These are phyloP conservation scores for Oenanthe sinensis DNA, from an alignment of 129 eudicot genomes.

Conservation along the genomic window DNA sequence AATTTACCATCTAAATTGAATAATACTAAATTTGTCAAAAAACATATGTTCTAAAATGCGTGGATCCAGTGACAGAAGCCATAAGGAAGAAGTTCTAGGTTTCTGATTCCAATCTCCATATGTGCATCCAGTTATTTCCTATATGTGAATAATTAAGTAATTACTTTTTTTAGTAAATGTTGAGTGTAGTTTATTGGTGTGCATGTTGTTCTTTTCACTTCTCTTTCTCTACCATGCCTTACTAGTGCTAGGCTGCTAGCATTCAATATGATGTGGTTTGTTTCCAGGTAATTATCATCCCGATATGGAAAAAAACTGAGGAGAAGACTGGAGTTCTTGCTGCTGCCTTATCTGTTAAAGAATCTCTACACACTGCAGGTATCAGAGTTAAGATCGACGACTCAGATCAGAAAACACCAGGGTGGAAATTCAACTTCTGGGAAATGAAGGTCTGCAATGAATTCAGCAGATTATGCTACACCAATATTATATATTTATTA, in stretches of 20 bases:
- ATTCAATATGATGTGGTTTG: background rate
- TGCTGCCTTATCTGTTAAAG: slow-evolving; percentile 66
- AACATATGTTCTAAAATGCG: background rate
- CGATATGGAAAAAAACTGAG: slow-evolving; percentile 82
- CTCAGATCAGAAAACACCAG: slow-evolving; percentile 93
- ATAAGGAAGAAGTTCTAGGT: background rate
- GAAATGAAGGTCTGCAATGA: slow-evolving; percentile 78
- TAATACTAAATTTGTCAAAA: background rate
- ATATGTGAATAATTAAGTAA: background rate
- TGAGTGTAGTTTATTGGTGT: background rate
- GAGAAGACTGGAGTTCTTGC: slow-evolving; percentile 66
- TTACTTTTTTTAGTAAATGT: background rate
- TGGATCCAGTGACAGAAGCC: background rate
- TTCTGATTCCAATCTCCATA: background rate
- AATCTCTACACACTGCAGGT: slow-evolving; percentile 65
- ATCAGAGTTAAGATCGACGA: slow-evolving; percentile 79
- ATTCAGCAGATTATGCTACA: too few relatives aligned
- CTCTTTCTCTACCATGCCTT: background rate
- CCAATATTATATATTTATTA: too few relatives aligned
- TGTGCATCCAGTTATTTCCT: background rate
- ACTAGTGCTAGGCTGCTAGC: background rate
- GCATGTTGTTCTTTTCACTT: background rate
- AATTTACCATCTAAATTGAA: background rate
- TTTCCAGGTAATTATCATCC: slow-evolving; percentile 75
- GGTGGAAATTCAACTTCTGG: slow-evolving; percentile 96